phyloP scores from a whole-genome alignment of 1,284 basidiomycete genomes.

The Sporisorium scitamineum region DNA sequence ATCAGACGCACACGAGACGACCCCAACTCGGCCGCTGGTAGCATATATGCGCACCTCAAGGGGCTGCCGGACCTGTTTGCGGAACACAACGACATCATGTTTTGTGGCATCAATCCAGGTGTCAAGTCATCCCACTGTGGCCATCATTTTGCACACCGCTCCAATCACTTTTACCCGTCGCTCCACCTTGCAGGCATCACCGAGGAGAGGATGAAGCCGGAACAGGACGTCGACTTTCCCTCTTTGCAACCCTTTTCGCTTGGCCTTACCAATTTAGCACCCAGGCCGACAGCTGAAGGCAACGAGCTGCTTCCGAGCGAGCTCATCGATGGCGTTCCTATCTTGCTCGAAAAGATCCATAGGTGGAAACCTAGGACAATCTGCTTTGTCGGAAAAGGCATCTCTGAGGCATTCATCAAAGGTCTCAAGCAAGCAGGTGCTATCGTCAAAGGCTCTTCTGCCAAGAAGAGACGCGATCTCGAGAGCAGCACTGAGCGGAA shows the following conservation, averaged over 20 bases:
- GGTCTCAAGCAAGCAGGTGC: constrained; percentile 37
- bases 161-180: constrained; percentile 54
- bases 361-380: constrained; percentile 40
- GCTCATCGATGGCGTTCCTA: constrained; percentile 41
- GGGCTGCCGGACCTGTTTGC: constrained; percentile 41
- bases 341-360: constrained; percentile 36
- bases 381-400: constrained; percentile 52
- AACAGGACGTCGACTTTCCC: constrained; percentile 43
- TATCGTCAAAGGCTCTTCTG: constrained; percentile 3
- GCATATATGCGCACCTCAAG: constrained; percentile 40
- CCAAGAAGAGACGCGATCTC: constrained; percentile 1
- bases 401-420: constrained; percentile 43
- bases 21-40: constrained; percentile 40
- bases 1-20: constrained; percentile 39
- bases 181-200: constrained; percentile 47
- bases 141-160: constrained; percentile 50
- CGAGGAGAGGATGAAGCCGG: constrained; percentile 33
- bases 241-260: constrained; percentile 30
- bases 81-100: constrained; percentile 41
- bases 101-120: constrained; percentile 58
- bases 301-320: constrained; percentile 43
- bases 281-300: constrained; percentile 47
- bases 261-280: constrained; percentile 46
- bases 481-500: neutral
- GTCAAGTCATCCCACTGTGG: constrained; percentile 39